Evolutionary conservation across 1,284 basidiomycete species (phyloP), one percentile per base, ranked within the genome.

Genomic region (Lignosus rhinocerotis): DNA sequence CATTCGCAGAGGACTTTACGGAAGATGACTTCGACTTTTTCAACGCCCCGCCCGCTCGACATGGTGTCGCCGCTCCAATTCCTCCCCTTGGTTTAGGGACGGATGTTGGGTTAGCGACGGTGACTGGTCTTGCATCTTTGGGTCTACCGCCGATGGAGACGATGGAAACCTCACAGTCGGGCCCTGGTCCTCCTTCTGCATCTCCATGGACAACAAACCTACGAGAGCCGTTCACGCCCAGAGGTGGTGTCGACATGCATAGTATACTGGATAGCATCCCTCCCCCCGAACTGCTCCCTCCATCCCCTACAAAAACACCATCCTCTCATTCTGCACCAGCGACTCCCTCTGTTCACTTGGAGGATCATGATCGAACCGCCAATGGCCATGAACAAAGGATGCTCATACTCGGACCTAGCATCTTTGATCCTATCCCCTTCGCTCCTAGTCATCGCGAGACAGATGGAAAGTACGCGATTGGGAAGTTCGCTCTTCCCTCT

Each of bases 11-110:
- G 30, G 68, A 71, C 11, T 87, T 92, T 66, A 91, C 90, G 0
- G 89, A 92, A 53, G 89, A 90, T 55, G 90, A 92, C 69, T 91
- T 91, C 68, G 86, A 80, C 67, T 91, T 89, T 70, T 92, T 90
- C 65, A 87, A 90, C 66, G 68, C 66, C 2, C 67, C 79, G 21
- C 56, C 61, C 38, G 52, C 60, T 17, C 61, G 56, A 31, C 62
- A 44, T 16, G 53, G 48, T 9, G 49, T 44, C 8, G 48, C 56
- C 11, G 46, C 62, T 9, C 36, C 63, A 1, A 38, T 57, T 4
- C 54, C 63, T 17, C 36, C 64, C 6, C 31, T 61, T 7, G 50
- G 56, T 43, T 19, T 58, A 30, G 56, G 63, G 45, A 21, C 55
- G 6, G 53, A 57, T 3, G 38, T 61, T 16, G 61, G 69, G 12